Percentiles rank a stretch among this genome's conserved stretches.
Evolutionary conservation across 768 basidiomycete species (phyloP).

Genomic region (Serendipita sp.): DNA sequence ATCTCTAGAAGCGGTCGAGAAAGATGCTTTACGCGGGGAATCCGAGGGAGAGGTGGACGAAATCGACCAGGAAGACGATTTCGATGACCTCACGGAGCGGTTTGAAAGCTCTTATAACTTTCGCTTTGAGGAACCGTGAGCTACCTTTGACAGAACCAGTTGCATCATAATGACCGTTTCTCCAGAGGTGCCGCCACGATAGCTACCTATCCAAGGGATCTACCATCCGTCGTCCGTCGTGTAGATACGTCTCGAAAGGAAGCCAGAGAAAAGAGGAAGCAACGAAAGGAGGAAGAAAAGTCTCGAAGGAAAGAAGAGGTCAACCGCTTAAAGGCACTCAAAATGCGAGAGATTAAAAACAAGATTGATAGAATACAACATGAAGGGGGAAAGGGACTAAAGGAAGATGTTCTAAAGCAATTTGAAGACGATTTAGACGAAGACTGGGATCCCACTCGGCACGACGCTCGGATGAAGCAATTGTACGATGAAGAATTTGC

Average conservation of each 20-base stretch:
- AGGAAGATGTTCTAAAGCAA: constrained; percentile 16
- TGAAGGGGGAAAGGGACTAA: constrained; percentile 46
- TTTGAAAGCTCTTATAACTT: constrained; percentile 98
- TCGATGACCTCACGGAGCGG: constrained; percentile 78
- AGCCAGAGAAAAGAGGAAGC: constrained; percentile 61
- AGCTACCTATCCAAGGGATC: constrained; percentile 57
- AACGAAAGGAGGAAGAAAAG: constrained; percentile 66
- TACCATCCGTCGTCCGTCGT: constrained; percentile 38
- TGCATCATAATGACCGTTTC: constrained; percentile 12
- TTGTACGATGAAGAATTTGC: constrained; percentile 43
- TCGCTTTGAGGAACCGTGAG: constrained; percentile 90
- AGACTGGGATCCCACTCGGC: constrained; percentile 79
- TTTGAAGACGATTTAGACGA: constrained; percentile 65
- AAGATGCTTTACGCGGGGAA: constrained; percentile 10
- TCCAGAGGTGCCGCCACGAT: constrained; percentile 50
- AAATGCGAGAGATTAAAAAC: constrained; percentile 62
- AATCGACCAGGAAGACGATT: constrained; percentile 49
- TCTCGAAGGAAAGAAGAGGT: constrained; percentile 65
- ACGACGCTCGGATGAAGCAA: constrained; percentile 68
- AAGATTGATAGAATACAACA: constrained; percentile 58
- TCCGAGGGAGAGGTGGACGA: constrained; percentile 18
- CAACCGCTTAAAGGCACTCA: constrained; percentile 64
- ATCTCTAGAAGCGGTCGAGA: constrained; percentile 11
- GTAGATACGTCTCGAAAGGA: constrained; percentile 68
- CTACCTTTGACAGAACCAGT: constrained; percentile 14